phyloP scores from a whole-genome alignment of 164 flowering plant species.

The Tetracentron sinense region DNA sequence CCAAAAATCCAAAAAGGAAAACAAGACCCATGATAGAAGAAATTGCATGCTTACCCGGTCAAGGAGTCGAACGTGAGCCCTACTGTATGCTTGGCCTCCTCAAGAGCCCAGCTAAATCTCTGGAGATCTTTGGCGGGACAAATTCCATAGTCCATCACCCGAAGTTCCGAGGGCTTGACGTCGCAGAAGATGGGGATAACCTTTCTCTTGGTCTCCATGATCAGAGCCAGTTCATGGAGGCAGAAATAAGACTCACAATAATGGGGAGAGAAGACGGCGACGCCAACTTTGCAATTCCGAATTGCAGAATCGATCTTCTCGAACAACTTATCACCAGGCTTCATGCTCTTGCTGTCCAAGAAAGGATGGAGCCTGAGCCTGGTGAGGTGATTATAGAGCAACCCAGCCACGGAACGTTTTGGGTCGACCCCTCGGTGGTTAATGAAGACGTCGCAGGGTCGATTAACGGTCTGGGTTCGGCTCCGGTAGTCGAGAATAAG shows the following conservation, averaged over 20 bases:
- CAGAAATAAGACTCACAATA: conserved; percentile 64
- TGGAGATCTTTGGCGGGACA: conserved; percentile 23
- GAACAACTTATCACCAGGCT: conserved; percentile 57
- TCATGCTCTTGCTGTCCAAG: conserved; percentile 59
- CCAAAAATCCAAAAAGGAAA: too few species aligned
- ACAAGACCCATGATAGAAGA: too few species aligned
- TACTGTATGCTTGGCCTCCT: conserved; percentile 35
- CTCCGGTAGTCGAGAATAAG: not conserved
- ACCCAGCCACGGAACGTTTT: conserved; percentile 40
- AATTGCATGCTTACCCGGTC: conserved; percentile 25
- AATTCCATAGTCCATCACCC: conserved; percentile 20
- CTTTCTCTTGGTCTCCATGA: conserved; percentile 52
- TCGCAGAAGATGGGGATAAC: conserved; percentile 59
- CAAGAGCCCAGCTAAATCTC: conserved; percentile 33
- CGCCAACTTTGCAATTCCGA: conserved; percentile 34
- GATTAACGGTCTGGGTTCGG: not conserved
- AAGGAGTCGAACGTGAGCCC: conserved; percentile 41
- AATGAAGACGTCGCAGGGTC: conserved; percentile 56
- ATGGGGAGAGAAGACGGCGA: conserved; percentile 58
- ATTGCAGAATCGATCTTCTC: conserved; percentile 42
- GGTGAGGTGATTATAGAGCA: conserved; percentile 39
- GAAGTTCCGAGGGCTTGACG: conserved; percentile 61
- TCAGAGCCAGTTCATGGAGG: conserved; percentile 51
- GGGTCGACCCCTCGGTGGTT: conserved; percentile 60
- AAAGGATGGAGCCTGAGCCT: conserved; percentile 35